Base-by-base conservation (phyloP, 2,329 filamentous ascomycete species). In the Aspergillus tamarii region DNA sequence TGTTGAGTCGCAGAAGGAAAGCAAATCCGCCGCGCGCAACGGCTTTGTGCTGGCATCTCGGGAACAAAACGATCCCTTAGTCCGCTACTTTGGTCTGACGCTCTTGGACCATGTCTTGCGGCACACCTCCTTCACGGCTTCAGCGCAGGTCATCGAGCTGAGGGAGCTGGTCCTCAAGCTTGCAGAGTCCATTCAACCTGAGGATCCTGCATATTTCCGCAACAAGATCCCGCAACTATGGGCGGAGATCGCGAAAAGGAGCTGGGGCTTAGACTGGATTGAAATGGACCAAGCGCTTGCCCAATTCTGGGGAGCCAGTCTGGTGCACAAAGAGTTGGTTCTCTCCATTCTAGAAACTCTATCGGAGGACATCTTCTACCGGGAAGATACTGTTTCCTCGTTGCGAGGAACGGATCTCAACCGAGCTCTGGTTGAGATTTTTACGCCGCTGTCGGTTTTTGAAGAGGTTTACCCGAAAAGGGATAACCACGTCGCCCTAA, bases 161-260 rank as follows among this genome's bases (percentile, higher is more conserved):
- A 88, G 92, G 57, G 84, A 84, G 63, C 95, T 94, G 86, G 88
- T 97, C 50, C 80, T 97, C 61, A 85, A 90, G 74, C 88, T 99
- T 14, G 91, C 93, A 14, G 87, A 91, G 72, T 85, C 86, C 65
- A 83, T 96, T 50, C 84, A 87, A 6, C 85, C 85, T 53, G 85
- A 88, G 23, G 94, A 98, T 74, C 92, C 93, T 3, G 78, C 86
- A 36, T 99, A 94, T 76, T 83, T 97, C 68, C 87, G 94, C 70
- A 98, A 96, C 84, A 99, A 99, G 81, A 90, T 95, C 39, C 93
- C 92, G 32, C 91, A 96, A 79, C 82, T 99, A 66, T 99, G 95
- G 95, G 92, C 94, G 9, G 95, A 98, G 78, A 84, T 97, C 59
- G 93, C 94, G 46, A 98, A 98, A 82, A 87, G 94, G 72, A 91